Evolutionary conservation across 495 filamentous ascomycete species (phyloP), one percentile per base, ranked within the genome.

Genomic region (Penicillium crystallinum): DNA sequence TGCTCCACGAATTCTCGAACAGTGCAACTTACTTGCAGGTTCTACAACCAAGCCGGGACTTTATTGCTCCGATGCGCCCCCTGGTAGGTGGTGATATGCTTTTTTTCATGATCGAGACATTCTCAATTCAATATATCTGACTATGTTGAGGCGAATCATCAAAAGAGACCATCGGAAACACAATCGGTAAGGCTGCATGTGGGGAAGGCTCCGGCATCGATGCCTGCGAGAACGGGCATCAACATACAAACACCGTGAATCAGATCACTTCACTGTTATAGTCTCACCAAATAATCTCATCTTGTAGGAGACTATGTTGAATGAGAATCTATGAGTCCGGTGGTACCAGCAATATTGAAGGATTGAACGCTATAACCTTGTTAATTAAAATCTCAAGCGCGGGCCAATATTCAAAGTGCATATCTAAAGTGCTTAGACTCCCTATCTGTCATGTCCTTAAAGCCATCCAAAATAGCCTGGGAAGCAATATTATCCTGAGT

Each of bases 391-490:
- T 21, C 17, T n/a, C 11, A 21, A 22, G 6, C 27, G 0, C 17
- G 18, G 15, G 44, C 58, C 53, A 2, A 15, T 31, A 17, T 30
- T 61, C 29, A 70, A 55, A 71, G 61, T 22, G 58, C 71, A 62
- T 77, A 77, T 43, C 70, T 58, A 46, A 78, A 75, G 45, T 70
- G 55, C 52, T 69, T 69, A 14, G 74, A 70, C 56, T 77, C 58
- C 58, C 65, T 75, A 58, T 78, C 75, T 4, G 75, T 78, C 56
- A 78, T 51, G 56, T 78, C 73, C 25, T 68, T 70, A 46, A 76
- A 77, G 4, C 69, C 67, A 57, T 74, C 69, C 33, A 69, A 30
- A 37, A 72, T 59, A n/a, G 63, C 69, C 41, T 59, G 56, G 4
- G 55, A 38, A 9, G 44, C 14, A 14, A 52, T 41, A 38, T 61